A percentile compares a stretch with the other conserved stretches of the same genome.
Conservation (phyloP, 257 asterid species). For the Linaria vulgaris region DNA sequence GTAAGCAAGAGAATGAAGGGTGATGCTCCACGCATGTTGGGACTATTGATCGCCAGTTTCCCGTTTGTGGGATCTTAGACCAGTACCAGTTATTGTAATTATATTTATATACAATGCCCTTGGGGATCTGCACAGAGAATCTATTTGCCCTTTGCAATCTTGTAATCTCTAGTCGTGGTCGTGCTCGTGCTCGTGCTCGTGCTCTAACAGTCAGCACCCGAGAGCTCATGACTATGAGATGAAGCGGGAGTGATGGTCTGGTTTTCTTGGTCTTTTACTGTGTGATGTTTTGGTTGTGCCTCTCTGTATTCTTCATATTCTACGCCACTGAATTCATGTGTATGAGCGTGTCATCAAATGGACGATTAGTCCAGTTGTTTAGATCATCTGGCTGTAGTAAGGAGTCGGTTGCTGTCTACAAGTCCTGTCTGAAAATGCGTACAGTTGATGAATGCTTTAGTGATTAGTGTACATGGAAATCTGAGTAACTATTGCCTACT, state of each 20-base stretch:
- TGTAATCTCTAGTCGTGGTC: not conserved
- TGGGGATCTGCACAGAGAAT: not conserved
- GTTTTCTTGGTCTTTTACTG: too few species aligned
- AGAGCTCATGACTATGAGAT: not conserved
- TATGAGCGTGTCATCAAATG: too few species aligned
- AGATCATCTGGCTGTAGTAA: too few species aligned
- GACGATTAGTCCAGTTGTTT: too few species aligned
- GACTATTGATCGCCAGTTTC: slow-evolving; percentile 57
- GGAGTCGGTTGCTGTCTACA: too few species aligned
- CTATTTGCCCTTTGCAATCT: not conserved
- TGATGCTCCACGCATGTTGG: slow-evolving; percentile 45
- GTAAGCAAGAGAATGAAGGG: slow-evolving; percentile 50
- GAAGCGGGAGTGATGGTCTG: not conserved
- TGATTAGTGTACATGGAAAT: too few species aligned
- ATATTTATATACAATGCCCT: not conserved
- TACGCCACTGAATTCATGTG: too few species aligned
- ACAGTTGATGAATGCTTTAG: too few species aligned
- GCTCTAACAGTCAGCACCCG: not conserved
- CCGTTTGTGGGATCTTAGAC: slow-evolving; percentile 66
- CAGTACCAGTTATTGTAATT: slow-evolving; percentile 48
- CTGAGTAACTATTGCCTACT: too few species aligned
- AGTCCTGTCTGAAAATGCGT: too few species aligned
- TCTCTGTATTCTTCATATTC: too few species aligned
- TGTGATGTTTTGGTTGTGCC: too few species aligned
- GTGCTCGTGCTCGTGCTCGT: not conserved